Evolutionary conservation across 495 filamentous ascomycete genomes (phyloP), one percentile per base, ranked within the genome.

Genomic region (Arthonia radiata): DNA sequence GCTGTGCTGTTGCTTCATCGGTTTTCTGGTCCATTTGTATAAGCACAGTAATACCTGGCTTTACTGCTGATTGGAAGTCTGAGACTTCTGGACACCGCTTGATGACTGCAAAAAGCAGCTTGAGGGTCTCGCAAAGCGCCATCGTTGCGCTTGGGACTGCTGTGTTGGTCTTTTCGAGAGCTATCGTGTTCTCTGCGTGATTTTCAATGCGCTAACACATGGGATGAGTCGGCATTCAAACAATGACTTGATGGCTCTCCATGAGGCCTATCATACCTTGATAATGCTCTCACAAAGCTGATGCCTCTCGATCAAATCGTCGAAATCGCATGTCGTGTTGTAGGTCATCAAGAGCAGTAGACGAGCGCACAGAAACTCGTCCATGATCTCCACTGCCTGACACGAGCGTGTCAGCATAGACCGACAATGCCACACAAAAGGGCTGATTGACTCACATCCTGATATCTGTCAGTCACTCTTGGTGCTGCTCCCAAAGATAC

Each of bases 261-360:
- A n/a, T n/a, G n/a, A n/a, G n/a, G 13, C 5, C 22, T 7, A 13
- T 10, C 46, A 31, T 41, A 70, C 64, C 35, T 56, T 40, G 36
- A 64, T 61, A 28, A 93, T 62, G 33, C 58, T 65, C 9, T 74
- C 66, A 2, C 66, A 74, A 3, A 94, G 49, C 4, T 60, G 50
- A 41, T 83, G 49, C 14, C 80, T 41, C 17, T 72, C 61, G 29
- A 91, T 62, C 2, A 92, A 58, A 0, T 53, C 46, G 15, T 60
- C 50, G 27, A 86, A 67, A 35, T 80, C 54, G 26, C 75, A 39
- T 3, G 59, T 64, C 4, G 80, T 81, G 16, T 67, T 61, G 38
- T 93, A 94, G 0, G 86, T 94, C 8, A 71, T 62, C 2, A 93
- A 53, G 33, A 94, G 80, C 5, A 94, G 49, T 13, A 97, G 71